Percentiles rank a stretch among this genome's conserved stretches.
phyloP scores from a whole-genome alignment of 2,329 filamentous ascomycete genomes.

The Hypoxylon sp. region DNA sequence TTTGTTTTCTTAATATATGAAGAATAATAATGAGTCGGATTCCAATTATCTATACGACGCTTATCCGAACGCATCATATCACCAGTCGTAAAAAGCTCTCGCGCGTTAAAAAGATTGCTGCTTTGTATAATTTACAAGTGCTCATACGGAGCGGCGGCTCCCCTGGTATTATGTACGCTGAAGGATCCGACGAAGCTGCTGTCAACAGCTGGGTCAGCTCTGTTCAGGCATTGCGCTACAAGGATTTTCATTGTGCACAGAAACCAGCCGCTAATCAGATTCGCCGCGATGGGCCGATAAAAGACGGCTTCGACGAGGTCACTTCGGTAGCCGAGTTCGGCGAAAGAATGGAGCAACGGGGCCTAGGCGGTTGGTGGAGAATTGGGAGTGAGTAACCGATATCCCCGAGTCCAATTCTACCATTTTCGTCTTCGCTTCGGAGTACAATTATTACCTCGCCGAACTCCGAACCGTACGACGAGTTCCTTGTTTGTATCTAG shows the following conservation, averaged over 20 bases:
- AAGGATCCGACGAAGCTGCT: conserved; percentile 67
- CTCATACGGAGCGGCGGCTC: conserved; percentile 77
- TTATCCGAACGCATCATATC: conserved; percentile 86
- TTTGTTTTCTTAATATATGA: not conserved
- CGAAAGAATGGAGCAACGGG: conserved; percentile 70
- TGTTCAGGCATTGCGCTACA: conserved; percentile 78
- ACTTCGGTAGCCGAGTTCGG: conserved; percentile 76
- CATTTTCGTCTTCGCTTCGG: not conserved
- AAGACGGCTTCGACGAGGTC: conserved; percentile 66
- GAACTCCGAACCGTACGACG: not conserved
- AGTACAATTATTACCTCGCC: not conserved
- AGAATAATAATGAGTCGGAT: conserved; percentile 37
- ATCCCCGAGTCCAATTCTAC: not conserved
- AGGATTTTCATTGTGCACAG: conserved; percentile 76
- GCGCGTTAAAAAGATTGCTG: conserved; percentile 74
- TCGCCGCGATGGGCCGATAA: not conserved
- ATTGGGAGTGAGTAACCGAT: conserved; percentile 76
- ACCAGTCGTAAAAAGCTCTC: conserved; percentile 81
- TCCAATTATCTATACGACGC: conserved; percentile 60
- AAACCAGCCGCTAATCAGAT: conserved; percentile 29
- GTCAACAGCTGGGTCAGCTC: conserved; percentile 75
- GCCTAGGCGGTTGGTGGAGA: conserved; percentile 76
- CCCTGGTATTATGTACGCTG: conserved; percentile 85
- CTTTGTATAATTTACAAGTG: conserved; percentile 71
- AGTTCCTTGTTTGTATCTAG: not conserved